Evolutionary conservation across 2,329 filamentous ascomycete genomes (phyloP), one percentile per base, ranked within the genome.

Genomic region (Fusarium anthophilum): DNA sequence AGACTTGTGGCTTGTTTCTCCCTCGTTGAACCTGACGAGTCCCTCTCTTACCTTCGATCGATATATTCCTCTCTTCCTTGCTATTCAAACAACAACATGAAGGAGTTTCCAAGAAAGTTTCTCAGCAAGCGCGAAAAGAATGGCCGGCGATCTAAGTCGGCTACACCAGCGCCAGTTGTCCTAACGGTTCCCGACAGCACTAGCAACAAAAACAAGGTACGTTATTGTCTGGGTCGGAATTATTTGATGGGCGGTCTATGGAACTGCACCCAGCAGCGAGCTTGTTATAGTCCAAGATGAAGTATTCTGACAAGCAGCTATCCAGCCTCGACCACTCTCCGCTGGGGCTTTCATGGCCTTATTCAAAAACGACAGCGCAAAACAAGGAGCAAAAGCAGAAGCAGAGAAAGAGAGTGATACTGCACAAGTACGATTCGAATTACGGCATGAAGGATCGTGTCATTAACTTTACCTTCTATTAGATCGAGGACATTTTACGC

Each of bases 61-160:
- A 54, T 43, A 37, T 47, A 47, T 32, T 26, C 28, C 18, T n/a
- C 60, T 50, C 37, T 59, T 26, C 47, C 45, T 26, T 38, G 18
- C 51, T 50, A 70, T 35, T 50, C 38, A 58, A 73, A 69, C 79
- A 73, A 69, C 79, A 86, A 75, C 79, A 89, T 90, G 86, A 90
- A 88, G 82, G 82, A 86, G 73, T 83, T 88, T 68, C 87, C 87
- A 55, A 91, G 89, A 80, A 91, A 92, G 78, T 91, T 94, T 80
- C 89, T 93, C 69, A 93, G 90, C 81, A 86, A 92, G 76, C 89
- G 92, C 75, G 92, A 94, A 78, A 94, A 89, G 83, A 87, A 86
- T 81, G 86, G 84, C 74, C 85, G 84, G 66, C 87, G 88, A 68
- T 86, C 85, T 77, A 90, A 88, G 77, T 90, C 89, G 53, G 85